Conservation (phyloP, 2,329 filamentous ascomycete species). For the Sporothrix euskadiensis region DNA sequence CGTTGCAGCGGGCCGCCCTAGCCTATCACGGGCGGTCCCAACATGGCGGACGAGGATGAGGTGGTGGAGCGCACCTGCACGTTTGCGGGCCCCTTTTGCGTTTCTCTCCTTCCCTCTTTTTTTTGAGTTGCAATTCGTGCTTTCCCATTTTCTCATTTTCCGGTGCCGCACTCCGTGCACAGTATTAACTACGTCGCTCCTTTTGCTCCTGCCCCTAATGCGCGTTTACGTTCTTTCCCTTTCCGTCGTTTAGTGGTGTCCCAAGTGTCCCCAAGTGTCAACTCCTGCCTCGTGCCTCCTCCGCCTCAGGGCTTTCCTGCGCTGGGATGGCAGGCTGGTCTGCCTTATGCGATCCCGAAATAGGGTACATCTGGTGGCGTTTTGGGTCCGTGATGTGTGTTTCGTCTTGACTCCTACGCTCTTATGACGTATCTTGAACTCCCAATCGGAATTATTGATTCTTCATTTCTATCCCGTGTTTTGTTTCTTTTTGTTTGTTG, state of each 20-base stretch:
- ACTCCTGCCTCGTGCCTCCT: background rate
- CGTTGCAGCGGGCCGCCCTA: conserved; percentile 13
- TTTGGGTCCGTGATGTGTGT: background rate
- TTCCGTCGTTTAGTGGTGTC: background rate
- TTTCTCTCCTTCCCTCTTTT: background rate
- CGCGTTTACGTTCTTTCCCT: background rate
- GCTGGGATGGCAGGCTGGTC: conserved; percentile 18
- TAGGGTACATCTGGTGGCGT: background rate
- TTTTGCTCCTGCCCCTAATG: background rate
- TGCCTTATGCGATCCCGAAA: conserved; percentile 7
- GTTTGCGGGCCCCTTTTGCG: conserved; percentile 10
- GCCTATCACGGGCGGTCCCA: conserved; percentile 27
- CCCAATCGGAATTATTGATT: too few relatives aligned
- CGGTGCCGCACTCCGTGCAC: background rate
- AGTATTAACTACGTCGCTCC: too few relatives aligned
- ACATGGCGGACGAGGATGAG: conserved; percentile 9
- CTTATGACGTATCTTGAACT: conserved; percentile 9
- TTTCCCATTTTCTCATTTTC: background rate
- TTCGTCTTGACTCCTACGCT: background rate
- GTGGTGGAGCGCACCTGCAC: background rate
- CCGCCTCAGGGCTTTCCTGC: conserved; percentile 16
- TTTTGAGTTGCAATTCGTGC: background rate
- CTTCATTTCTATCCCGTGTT: background rate
- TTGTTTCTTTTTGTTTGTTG: background rate
- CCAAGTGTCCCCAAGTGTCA: background rate